Base-by-base conservation (phyloP, 2,329 filamentous ascomycete genomes). In the Venturia oleaginea region DNA sequence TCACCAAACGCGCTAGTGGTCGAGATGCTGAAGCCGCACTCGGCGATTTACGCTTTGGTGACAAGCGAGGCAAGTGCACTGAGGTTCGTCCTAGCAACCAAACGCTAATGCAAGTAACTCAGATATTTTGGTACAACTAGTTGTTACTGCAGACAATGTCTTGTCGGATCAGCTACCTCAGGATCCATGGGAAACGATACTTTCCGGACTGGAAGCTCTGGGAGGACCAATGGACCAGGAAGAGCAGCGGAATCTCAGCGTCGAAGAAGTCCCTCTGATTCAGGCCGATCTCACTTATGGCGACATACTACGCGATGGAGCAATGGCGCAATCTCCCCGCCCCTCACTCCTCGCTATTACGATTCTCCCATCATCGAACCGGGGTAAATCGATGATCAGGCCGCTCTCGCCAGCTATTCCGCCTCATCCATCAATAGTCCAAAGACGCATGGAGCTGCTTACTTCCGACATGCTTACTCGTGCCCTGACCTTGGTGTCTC, bases 401-500 rank as follows among this genome's bases (percentile, higher is more conserved):
- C 76, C 65, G 84, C 86, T 19, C 34, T 76, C 75, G 64, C 75
- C 91, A 92, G 90, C 92, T 0, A 99, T 99, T 67, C 94, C 94
- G 17, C 93, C 94, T 57, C 94, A 97, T 73, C 92, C 94, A 4
- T 91, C 88, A 67, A 92, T 99, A 66, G 93, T 99, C 7, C 94
- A 99, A 77, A 86, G 94, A 48, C 89, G 94, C 57, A 99, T 99
- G 94, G 94, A 99, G 76, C 81, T 99, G 37, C 83, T 99, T 63
- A 97, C 94, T 2, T 97, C 93, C 1, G 94, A 99, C 74, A 99
- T 99, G 94, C 84, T 99, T 67, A 96, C 91, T 8, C 84, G 94
- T 65, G 92, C 94, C 17, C 79, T 99, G 66, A 96, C 92, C 0
- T 83, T 99, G 24, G 92, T 97, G 24, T 91, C 91, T 66, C 86